Evolutionary conservation across 1,284 basidiomycete genomes (phyloP).

Genomic region (Cryptococcus jaspeensis): DNA sequence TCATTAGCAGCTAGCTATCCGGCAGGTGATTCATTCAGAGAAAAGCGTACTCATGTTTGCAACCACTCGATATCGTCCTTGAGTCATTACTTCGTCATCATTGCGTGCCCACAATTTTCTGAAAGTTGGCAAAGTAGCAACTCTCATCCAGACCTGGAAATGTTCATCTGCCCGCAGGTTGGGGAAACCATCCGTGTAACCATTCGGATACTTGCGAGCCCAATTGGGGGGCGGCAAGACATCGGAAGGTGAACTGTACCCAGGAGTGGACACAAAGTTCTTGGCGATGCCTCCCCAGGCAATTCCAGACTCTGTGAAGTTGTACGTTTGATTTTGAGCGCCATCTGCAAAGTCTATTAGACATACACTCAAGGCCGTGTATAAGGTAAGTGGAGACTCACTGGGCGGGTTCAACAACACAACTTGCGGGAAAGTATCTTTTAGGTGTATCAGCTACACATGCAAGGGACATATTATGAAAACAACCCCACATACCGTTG

Average conservation of each 20-base stretch:
- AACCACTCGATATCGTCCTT: constrained; percentile 73
- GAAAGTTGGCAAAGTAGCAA: constrained; percentile 93
- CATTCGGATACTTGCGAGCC: constrained; percentile 66
- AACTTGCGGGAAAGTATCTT: constrained; percentile 76
- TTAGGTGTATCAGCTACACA: constrained; percentile 6
- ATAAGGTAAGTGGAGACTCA: too few relatives aligned
- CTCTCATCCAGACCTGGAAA: constrained; percentile 99
- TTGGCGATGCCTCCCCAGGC: constrained; percentile 92
- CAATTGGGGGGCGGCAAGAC: constrained; percentile 95
- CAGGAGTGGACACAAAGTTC: constrained; percentile 68
- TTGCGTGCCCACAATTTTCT: constrained; percentile 92
- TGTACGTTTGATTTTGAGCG: constrained; percentile 60
- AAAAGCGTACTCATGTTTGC: constrained; percentile 71
- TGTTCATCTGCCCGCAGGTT: constrained; percentile 80
- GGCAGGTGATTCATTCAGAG: neutral
- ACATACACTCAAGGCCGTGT: neutral
- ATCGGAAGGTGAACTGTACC: constrained; percentile 59
- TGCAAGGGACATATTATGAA: constrained; percentile 1
- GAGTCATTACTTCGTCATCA: constrained; percentile 68
- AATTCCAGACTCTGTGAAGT: constrained; percentile 77
- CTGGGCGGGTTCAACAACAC: constrained; percentile 58
- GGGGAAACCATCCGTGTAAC: constrained; percentile 74
- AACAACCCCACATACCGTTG: constrained; percentile 65
- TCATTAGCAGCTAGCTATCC: constrained; percentile 1
- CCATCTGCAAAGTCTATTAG: constrained; percentile 48